Conservation (phyloP, 2,329 filamentous ascomycete species). For the Fusarium nodosum region DNA sequence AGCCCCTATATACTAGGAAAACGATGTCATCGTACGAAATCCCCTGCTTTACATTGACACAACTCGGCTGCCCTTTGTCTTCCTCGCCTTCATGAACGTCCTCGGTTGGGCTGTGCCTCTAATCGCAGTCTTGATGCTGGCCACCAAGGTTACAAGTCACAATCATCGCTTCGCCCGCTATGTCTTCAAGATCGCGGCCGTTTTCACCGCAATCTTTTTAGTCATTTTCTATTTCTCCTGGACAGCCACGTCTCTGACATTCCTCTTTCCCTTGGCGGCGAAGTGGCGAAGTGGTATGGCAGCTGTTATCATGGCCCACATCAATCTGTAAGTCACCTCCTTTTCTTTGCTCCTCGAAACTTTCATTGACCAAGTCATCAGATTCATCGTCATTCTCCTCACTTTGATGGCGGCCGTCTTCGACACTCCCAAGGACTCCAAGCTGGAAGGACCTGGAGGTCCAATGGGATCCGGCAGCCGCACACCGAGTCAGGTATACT, state of each 20-base stretch:
- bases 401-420: conserved; percentile 37
- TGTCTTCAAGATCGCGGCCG: conserved; percentile 45
- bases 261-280: not conserved
- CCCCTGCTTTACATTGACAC: not conserved
- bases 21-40: not conserved
- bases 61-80: conserved; percentile 33
- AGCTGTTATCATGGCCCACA: conserved; percentile 36
- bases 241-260: not conserved
- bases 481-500: conserved; percentile 3
- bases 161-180: conserved; percentile 36
- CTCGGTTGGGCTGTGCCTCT: conserved; percentile 27
- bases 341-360: not conserved
- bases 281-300: not conserved
- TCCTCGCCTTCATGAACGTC: conserved; percentile 37
- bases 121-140: conserved; percentile 32
- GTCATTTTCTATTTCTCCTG: conserved; percentile 25
- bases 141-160: conserved; percentile 11
- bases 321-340: conserved; percentile 46
- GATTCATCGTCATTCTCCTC: conserved; percentile 41
- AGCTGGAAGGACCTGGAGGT: not conserved
- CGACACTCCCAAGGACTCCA: conserved; percentile 24
- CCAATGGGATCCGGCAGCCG: not conserved
- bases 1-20: not conserved
- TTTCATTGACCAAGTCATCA: conserved; percentile 33
- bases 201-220: conserved; percentile 43